Evolutionary conservation across 2,329 filamentous ascomycete species (phyloP).

Genomic region (Cladobotryum mycophilum): DNA sequence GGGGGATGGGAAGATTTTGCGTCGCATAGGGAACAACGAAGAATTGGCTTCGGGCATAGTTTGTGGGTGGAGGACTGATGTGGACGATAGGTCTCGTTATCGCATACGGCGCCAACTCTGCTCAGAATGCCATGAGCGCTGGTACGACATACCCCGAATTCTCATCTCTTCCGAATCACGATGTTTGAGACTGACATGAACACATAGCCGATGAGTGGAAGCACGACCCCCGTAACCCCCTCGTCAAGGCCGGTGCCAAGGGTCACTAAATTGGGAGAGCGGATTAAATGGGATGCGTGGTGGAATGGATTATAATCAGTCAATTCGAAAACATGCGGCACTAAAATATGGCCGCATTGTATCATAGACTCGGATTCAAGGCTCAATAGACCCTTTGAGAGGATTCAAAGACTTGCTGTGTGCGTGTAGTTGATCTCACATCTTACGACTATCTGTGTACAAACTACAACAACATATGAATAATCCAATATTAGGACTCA

Average conservation of each 20-base stretch:
- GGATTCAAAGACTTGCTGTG: constrained; percentile 4
- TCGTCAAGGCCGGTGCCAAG: constrained; percentile 38
- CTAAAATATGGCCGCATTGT: constrained; percentile 23
- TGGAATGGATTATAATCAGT: constrained; percentile 22
- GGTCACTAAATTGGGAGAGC: constrained; percentile 35
- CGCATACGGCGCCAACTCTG: constrained; percentile 84
- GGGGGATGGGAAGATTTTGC: too few relatives aligned
- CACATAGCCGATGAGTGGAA: constrained; percentile 81
- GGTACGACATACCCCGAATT: constrained; percentile 46
- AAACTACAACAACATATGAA: too few relatives aligned
- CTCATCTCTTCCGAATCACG: neutral
- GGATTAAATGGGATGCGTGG: constrained; percentile 16
- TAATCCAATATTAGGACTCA: too few relatives aligned
- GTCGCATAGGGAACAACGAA: neutral
- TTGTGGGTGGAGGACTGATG: constrained; percentile 16
- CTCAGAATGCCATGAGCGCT: constrained; percentile 68
- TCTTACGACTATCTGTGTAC: too few relatives aligned
- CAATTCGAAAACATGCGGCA: constrained; percentile 16
- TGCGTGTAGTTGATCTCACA: too few relatives aligned
- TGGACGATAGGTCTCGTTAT: constrained; percentile 64
- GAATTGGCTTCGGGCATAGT: neutral
- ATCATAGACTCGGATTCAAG: constrained; percentile 35
- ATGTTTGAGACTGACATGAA: constrained; percentile 18
- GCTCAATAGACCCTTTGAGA: constrained; percentile 27
- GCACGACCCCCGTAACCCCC: constrained; percentile 90